Base-by-base conservation (phyloP, 1,284 basidiomycete species). In the Leccinum solheimii region DNA sequence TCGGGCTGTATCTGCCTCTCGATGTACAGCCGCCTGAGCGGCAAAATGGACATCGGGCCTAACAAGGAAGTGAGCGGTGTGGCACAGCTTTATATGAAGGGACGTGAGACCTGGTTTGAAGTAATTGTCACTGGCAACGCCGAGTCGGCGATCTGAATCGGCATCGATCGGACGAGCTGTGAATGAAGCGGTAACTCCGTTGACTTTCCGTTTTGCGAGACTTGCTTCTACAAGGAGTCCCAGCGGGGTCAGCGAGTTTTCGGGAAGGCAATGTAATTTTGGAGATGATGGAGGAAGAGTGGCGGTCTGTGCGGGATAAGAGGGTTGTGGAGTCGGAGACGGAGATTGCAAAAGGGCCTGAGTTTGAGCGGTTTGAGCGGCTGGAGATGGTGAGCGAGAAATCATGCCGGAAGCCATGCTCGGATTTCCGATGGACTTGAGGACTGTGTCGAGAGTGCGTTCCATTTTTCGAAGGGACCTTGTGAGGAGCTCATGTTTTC, bases 381-480 rank as follows among this genome's bases (percentile, higher is more conserved):
- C 78, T 2, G 93, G 92, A 0, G 93, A 92, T 0, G 91, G 90
- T 6, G 92, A 91, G 16, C 92, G 83, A 14, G 90, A 90, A 23
- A 93, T 82, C 80, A 94, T 90, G 36, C 89, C 92, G 0, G 88
- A 86, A 52, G 86, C 78, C 75, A 89, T 84, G 67, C 84, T 87
- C 0, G 94, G 91, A 66, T 94, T 92, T 63, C 90, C 90, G 55
- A 94, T 88, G 14, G 90, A 92, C 55, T 87, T 85, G 30, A 96
- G 80, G 38, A 95, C 91, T 5, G 91, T 94, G 72, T 95, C 92
- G 34, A 98, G 81, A 0, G 95, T 96, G 40, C 87, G 84, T 75
- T 98, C 95, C 92, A 98, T 95, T 75, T 95, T 95, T 60, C 87
- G 85, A 59, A 97, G 79, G n/a, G 92, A 95, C 61, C 89, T 87